Evolutionary conservation across 208 protist genomes (phyloP).

Genomic region (Tetramitus jugosus): DNA sequence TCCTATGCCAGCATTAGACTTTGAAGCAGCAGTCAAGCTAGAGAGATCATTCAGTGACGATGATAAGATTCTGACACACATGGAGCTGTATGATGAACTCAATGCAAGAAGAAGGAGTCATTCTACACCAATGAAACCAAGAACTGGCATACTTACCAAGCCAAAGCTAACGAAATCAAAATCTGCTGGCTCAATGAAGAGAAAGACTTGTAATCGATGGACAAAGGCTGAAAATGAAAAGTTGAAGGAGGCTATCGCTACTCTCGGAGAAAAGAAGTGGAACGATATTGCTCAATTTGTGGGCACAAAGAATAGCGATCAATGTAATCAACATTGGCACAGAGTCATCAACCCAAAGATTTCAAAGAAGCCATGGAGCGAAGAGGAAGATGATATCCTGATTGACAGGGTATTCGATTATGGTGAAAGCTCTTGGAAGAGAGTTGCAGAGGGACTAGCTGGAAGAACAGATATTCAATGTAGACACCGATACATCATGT

Average conservation of each 20-base stretch:
- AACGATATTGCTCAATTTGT: conserved; percentile 28
- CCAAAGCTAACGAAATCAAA: no score
- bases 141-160: no score
- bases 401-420: neutral
- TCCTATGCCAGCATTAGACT: no score
- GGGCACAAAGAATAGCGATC: conserved; percentile 15
- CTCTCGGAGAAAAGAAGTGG: conserved; percentile 23
- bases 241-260: conserved; percentile 20
- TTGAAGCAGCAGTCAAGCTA: no score
- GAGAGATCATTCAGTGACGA: no score
- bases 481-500: conserved; percentile 17
- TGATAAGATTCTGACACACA: no score
- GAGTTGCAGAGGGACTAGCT: neutral
- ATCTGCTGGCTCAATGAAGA: neutral
- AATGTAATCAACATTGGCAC: conserved; percentile 29
- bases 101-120: neutral
- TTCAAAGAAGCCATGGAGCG: conserved; percentile 12
- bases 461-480: conserved; percentile 32
- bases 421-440: conserved; percentile 25
- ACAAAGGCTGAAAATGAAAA: conserved; percentile 20
- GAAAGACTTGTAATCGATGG: conserved; percentile 23
- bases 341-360: conserved; percentile 28
- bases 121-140: neutral
- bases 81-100: no score
- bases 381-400: conserved; percentile 18